Evolutionary conservation across 2,329 filamentous ascomycete genomes (phyloP), one percentile per base, ranked within the genome.

Genomic region (Ramularia endophylla): DNA sequence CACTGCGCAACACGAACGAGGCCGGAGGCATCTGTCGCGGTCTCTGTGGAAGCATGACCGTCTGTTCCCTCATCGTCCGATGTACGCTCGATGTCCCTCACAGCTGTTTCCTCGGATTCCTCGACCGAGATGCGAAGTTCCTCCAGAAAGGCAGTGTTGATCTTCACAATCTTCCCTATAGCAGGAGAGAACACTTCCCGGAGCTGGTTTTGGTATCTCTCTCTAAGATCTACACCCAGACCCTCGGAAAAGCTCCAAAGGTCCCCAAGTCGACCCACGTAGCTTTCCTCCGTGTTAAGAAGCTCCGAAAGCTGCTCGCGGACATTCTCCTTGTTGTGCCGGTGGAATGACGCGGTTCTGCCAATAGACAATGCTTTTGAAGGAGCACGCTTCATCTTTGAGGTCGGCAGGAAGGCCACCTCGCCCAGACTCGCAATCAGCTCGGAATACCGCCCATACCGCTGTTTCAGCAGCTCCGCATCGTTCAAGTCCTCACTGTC

Each of bases 201-300:
- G 82, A 48, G 80, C 83, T 37, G 81, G 70, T 22, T 41, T 20
- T 48, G 48, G 20, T 47, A 34, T 16, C 37, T 37, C 19, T 40
- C 48, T 15, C 85, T 80, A 55, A 94, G 89, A 47, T 94, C 85
- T 40, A 80, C 78, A 18, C 87, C 87, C 20, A 95, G 80, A 44
- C 83, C 79, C 48, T 85, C 80, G 30, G 95, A 84, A 46, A 98
- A 68, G 52, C 92, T 85, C 47, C 85, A 79, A 42, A 98, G 67
- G 63, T 97, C 95, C n/a, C 39, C 40, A 31, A 62, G 32, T 7
- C 58, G 51, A 55, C 77, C 75, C 30, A 98, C 87, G 64, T 97
- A 98, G 62, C 87, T 83, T 60, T 92, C 87, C 63, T 98, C 92
- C 0, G 92, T 98, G 56, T 94, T 86, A 25, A 95, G 78, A 45